Evolutionary conservation across 2,329 filamentous ascomycete genomes (phyloP).

Genomic region (Aspergillus costaricaensis): DNA sequence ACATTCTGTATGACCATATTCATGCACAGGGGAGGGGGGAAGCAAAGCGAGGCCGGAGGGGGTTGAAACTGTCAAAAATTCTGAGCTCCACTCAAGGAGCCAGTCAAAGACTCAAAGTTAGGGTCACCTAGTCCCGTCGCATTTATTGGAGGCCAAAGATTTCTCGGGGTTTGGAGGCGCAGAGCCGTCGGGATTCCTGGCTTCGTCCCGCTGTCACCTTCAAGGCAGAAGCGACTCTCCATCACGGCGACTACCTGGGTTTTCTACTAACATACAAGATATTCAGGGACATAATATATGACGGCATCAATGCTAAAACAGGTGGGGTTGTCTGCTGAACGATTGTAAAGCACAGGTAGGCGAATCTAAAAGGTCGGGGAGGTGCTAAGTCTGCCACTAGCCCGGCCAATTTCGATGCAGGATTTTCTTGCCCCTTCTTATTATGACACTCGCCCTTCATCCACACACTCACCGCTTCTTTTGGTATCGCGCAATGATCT

Average conservation of each 20-base stretch:
- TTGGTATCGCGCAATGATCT: conserved; percentile 2
- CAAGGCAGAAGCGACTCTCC: neutral
- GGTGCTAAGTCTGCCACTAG: neutral
- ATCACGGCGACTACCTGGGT: neutral
- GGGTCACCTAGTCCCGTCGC: neutral
- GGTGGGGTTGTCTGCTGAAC: neutral
- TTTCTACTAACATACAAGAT: neutral
- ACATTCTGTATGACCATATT: neutral
- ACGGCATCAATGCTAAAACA: neutral
- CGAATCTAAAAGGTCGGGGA: neutral
- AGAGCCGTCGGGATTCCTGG: conserved; percentile 7
- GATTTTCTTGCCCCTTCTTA: conserved; percentile 5
- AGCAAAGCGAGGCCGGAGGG: neutral
- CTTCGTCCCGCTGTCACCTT: conserved; percentile 6
- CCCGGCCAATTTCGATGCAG: conserved; percentile 1
- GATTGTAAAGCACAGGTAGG: conserved; percentile 5
- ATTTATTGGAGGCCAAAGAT: neutral
- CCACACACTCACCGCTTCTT: conserved; percentile 25
- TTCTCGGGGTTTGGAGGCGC: conserved; percentile 4
- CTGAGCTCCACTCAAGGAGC: neutral
- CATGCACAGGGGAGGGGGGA: neutral
- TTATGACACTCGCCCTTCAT: conserved; percentile 7
- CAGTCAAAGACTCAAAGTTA: neutral
- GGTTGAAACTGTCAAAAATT: neutral
- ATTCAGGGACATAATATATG: neutral